Base-by-base conservation (phyloP, 2,329 filamentous ascomycete genomes). In the Fusarium caatingaense region DNA sequence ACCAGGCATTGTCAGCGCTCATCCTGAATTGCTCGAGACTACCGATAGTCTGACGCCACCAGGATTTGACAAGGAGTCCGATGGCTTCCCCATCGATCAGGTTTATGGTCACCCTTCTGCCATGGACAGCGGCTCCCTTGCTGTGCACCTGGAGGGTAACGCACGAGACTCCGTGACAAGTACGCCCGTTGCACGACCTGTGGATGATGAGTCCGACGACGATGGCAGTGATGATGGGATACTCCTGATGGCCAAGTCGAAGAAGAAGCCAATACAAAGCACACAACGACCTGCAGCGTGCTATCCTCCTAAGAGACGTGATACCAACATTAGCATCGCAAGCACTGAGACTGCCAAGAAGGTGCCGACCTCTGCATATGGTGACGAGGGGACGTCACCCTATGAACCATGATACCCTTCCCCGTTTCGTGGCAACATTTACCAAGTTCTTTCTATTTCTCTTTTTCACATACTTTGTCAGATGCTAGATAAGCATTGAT, bases 301-400 rank as follows among this genome's bases (percentile, higher is more conserved):
- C 54, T 80, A 79, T 47, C 79, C 83, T 47, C 79, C 83, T 4
- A 81, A 80, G 64, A 82, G 88, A 60, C 84, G 88, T 32, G 86
- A 88, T 69, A 90, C 88, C 56, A 88, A 89, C 70, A 86, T 85
- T 2, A 89, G 87, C 69, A 85, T 87, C 28, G 86, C 85, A 32
- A 90, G 88, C 74, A 89, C 87, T 2, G 88, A 90, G 71, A 91
- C 88, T 45, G 88, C 88, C 41, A 90, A 89, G 79, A 89, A 88
- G 76, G 76, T 88, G 30, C 62, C 66, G 18, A 59, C 66, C 20
- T 68, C 79, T 41, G 73, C 82, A 51, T 76, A 80, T 64, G 78
- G 78, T 64, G 80, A 78, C 66, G 76, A 78, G 65, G 66, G 69
- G 61, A 66, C 50, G 68, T 72, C 71, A 28, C 64, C 67, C 45